Conservation (phyloP, 1,139 yeast species). For the Wickerhamiella infanticola region DNA sequence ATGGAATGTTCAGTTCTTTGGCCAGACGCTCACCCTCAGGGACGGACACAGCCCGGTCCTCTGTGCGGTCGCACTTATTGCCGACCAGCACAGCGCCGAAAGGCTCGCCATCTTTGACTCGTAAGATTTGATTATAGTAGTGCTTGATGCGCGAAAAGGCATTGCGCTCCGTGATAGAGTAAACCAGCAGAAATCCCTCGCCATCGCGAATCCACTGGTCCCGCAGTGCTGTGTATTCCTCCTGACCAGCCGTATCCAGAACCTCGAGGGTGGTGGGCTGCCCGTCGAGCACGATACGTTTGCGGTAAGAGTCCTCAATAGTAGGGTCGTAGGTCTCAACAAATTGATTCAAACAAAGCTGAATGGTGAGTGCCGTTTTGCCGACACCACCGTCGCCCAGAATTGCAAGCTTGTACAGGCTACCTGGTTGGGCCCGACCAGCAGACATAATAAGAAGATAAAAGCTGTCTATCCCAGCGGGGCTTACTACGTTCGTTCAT, state of each 20-base stretch:
- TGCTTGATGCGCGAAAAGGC: conserved; percentile 71
- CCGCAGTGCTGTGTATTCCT: conserved; percentile 90
- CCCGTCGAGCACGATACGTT: conserved; percentile 83
- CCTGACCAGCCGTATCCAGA: conserved; percentile 96
- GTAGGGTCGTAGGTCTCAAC: conserved; percentile 97
- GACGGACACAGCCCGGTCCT: conserved; percentile 58
- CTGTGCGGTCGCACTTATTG: conserved; percentile 60
- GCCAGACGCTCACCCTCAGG: conserved; percentile 75
- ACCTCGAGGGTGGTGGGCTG: conserved; percentile 85
- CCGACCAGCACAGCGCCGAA: conserved; percentile 85
- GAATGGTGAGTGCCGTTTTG: conserved; percentile 87
- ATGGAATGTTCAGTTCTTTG: conserved; percentile 76
- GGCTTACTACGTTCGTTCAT: no score
- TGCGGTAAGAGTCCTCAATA: conserved; percentile 89
- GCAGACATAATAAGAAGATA: not conserved
- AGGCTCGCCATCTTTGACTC: conserved; percentile 47
- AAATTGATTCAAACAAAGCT: conserved; percentile 48
- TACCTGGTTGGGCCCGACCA: conserved; percentile 4
- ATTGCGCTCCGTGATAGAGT: conserved; percentile 76
- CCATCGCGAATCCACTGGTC: conserved; percentile 89
- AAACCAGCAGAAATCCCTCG: conserved; percentile 79
- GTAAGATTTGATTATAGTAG: conserved; percentile 70
- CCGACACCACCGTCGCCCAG: conserved; percentile 99
- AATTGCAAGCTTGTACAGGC: conserved; percentile 63
- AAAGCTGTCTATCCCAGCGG: no score